Conservation (phyloP, 345 rosid genomes). For the Excoecaria agallocha region DNA sequence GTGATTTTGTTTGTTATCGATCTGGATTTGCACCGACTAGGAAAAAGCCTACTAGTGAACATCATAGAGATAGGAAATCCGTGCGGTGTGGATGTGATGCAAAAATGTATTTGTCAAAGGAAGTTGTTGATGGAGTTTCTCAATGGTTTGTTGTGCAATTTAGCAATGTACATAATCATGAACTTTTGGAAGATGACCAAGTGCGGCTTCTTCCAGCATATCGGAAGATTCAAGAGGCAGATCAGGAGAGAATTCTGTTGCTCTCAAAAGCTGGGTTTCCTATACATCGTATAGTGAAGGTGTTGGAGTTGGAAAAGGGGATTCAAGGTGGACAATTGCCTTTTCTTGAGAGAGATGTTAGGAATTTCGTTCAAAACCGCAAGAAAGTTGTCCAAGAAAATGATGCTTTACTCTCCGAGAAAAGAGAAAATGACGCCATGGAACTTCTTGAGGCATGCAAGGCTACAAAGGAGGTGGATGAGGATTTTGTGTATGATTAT, state of each 20-base stretch:
- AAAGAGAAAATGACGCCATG: conserved; percentile 59
- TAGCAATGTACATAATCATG: conserved; percentile 94
- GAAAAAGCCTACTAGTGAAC: conserved; percentile 83
- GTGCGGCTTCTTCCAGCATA: conserved; percentile 93
- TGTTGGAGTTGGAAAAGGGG: conserved; percentile 84
- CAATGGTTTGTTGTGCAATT: conserved; percentile 92
- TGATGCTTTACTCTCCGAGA: conserved; percentile 75
- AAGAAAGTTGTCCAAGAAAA: conserved; percentile 83
- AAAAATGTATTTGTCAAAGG: conserved; percentile 76
- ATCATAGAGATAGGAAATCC: conserved; percentile 87
- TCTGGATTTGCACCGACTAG: conserved; percentile 92
- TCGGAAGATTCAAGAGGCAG: conserved; percentile 79
- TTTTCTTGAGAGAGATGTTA: conserved; percentile 86
- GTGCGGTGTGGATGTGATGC: conserved; percentile 96
- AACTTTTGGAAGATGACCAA: conserved; percentile 87
- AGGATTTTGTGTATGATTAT: conserved; percentile 57
- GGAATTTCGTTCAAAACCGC: conserved; percentile 81
- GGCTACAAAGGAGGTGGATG: conserved; percentile 59
- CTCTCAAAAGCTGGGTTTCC: conserved; percentile 95
- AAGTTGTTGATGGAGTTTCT: conserved; percentile 52
- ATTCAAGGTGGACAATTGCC: conserved; percentile 83
- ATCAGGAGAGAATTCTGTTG: conserved; percentile 82
- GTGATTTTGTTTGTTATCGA: conserved; percentile 94
- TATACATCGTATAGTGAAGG: conserved; percentile 76
- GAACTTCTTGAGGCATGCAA: conserved; percentile 82